Evolutionary conservation across 176 grass and related monocot genomes (phyloP).

Genomic region (Juncus effusus): DNA sequence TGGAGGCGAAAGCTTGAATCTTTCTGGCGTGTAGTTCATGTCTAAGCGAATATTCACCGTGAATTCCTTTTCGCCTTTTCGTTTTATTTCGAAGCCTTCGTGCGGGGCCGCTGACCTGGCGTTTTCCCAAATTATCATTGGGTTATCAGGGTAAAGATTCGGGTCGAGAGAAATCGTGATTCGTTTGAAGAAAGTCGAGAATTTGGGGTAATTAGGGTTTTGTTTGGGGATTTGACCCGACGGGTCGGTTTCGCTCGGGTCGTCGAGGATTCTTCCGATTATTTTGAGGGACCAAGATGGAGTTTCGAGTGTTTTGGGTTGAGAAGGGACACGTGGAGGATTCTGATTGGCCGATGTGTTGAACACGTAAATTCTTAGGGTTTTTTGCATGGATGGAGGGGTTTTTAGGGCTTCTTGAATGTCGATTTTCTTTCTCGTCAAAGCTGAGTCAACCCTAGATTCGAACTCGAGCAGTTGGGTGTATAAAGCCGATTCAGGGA

Average conservation of each 20-base stretch:
- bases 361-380: conserved; percentile 89
- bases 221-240: conserved; percentile 68
- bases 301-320: conserved; percentile 48
- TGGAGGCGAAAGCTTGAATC: conserved; percentile 76
- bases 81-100: conserved; percentile 93
- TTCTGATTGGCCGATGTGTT: conserved; percentile 92
- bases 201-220: conserved; percentile 81
- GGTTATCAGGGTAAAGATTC: conserved; percentile 71
- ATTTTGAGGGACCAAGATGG: conserved; percentile 97
- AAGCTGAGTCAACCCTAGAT: conserved; percentile 70
- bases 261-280: conserved; percentile 82
- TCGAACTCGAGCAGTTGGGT: conserved; percentile 97
- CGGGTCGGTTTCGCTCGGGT: conserved; percentile 56
- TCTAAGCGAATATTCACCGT: conserved; percentile 60
- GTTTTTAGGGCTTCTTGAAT: conserved; percentile 81
- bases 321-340: conserved; percentile 42
- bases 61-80: conserved; percentile 93
- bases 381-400: conserved; percentile 79
- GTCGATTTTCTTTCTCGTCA: conserved; percentile 82
- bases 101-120: conserved; percentile 46
- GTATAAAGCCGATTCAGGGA: conserved; percentile 87
- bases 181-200: conserved; percentile 89
- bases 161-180: conserved; percentile 61
- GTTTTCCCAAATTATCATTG: conserved; percentile 74
- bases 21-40: conserved; percentile 93